These are phyloP conservation scores for Pythium guiyangense DNA, from an alignment of 352 stramenopile genomes.

Conservation along the genomic window DNA sequence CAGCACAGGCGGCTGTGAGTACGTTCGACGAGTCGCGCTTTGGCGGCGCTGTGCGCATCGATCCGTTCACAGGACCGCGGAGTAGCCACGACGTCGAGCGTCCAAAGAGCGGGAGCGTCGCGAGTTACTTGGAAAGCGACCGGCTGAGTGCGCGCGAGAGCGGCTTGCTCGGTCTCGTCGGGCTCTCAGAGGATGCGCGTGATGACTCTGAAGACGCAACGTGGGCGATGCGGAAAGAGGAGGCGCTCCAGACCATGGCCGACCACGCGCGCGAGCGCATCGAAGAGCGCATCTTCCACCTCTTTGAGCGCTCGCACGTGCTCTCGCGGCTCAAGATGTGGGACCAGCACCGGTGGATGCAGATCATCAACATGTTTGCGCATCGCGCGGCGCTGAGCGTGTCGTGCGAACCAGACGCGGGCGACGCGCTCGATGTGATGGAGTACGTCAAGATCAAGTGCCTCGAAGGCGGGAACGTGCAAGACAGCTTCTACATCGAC, in stretches of 20 bases:
- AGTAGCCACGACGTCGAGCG: not conserved
- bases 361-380: conserved; percentile 72
- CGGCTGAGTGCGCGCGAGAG: conserved; percentile 36
- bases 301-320: conserved; percentile 47
- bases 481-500: conserved; percentile 87
- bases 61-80: conserved; percentile 34
- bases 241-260: conserved; percentile 50
- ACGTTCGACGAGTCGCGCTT: conserved; percentile 64
- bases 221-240: conserved; percentile 32
- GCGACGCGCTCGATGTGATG: conserved; percentile 81
- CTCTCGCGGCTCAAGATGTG: conserved; percentile 57
- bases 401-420: conserved; percentile 59
- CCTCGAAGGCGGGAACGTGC: conserved; percentile 62
- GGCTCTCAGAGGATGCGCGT: conserved; percentile 55
- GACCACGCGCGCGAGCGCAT: conserved; percentile 54
- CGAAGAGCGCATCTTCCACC: conserved; percentile 69
- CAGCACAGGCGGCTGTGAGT: conserved; percentile 10
- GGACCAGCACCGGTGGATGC: conserved; percentile 80
- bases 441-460: conserved; percentile 83
- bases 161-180: conserved; percentile 52
- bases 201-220: conserved; percentile 49
- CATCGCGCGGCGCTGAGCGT: conserved; percentile 60
- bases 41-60: conserved; percentile 31
- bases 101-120: conserved; percentile 5
- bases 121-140: conserved; percentile 23